Base-by-base conservation (phyloP, 768 basidiomycete genomes). In the Kwoniella sp. region DNA sequence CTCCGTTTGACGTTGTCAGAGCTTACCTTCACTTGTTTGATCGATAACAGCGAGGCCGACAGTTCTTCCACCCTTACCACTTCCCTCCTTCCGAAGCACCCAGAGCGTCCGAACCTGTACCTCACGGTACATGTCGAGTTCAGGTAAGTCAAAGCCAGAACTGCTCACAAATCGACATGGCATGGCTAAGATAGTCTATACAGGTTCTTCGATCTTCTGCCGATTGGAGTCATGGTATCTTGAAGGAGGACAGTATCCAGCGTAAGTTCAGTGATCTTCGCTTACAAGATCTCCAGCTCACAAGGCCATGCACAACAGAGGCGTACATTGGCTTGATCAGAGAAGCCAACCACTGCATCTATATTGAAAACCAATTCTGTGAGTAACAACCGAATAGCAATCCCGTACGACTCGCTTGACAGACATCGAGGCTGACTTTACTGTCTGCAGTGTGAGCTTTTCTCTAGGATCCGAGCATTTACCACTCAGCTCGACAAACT, bases 201-300 rank as follows among this genome's bases (percentile, higher is more conserved):
- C 31, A 97, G 83, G 92, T 86, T 17, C 85, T 92, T 48, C 86
- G 95, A 59, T 91, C 90, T 66, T 90, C 93, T 23, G 87, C 85
- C 1, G 95, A 97, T 81, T 99, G 95, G 95, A 90, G 89, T 73
- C 91, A 93, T 72, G 95, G 94, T 1, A 90, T 93, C 37, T 83
- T 94, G 69, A 89, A 86, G 2, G 95, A 97, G 80, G 86, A 87
- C 64, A 93, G 91, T 79, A 92, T 98, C 65, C 94, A 96, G 82
- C 73, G 75, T 77, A 58, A 70, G 75, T 53, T 15, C n/a, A n/a
- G n/a, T n/a, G n/a, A n/a, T n/a, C n/a, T n/a, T n/a, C n/a, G n/a
- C n/a, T n/a, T n/a, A n/a, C n/a, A n/a, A n/a, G n/a, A 0, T 30
- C 29, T 41, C 17, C 22, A 26, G 7, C 2, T 41, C 22, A 15